These are phyloP conservation scores for Penicillium decumbens DNA, from an alignment of 2,329 filamentous ascomycete species.

Conservation along the genomic window DNA sequence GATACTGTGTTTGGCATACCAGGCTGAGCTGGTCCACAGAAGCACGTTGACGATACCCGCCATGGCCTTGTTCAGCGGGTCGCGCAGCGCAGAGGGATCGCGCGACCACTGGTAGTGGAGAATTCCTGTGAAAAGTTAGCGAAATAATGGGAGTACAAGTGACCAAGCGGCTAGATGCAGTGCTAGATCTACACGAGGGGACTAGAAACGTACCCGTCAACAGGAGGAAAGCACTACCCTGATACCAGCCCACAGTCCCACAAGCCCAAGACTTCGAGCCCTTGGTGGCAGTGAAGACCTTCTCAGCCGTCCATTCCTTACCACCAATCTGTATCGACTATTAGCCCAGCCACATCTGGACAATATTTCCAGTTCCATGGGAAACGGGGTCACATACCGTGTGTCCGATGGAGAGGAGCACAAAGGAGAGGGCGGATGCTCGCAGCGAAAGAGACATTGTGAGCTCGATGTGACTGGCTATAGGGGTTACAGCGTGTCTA, in stretches of 20 bases:
- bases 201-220: slow-evolving; percentile 16
- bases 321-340: slow-evolving; percentile 14
- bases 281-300: slow-evolving; percentile 21
- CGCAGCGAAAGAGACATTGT: slow-evolving; percentile 14
- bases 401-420: slow-evolving; percentile 22
- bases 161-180: not conserved
- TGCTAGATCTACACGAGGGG: not conserved
- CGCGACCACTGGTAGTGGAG: slow-evolving; percentile 29
- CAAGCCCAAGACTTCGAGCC: slow-evolving; percentile 21
- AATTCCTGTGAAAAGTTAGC: slow-evolving; percentile 12
- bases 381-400: slow-evolving; percentile 16
- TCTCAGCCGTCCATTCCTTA: slow-evolving; percentile 23
- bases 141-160: not conserved
- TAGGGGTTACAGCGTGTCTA: not conserved
- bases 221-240: slow-evolving; percentile 27
- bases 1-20: slow-evolving; percentile 29
- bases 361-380: not conserved
- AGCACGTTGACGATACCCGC: slow-evolving; percentile 25
- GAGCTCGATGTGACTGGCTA: not conserved
- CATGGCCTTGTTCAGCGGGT: slow-evolving; percentile 29
- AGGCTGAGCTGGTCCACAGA: slow-evolving; percentile 28
- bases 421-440: slow-evolving; percentile 18
- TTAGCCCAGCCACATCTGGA: not conserved
- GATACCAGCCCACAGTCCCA: slow-evolving; percentile 42
- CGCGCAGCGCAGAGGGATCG: slow-evolving; percentile 18